Evolutionary conservation across 2,329 filamentous ascomycete species (phyloP).

Genomic region (Calonectria pauciramosa): DNA sequence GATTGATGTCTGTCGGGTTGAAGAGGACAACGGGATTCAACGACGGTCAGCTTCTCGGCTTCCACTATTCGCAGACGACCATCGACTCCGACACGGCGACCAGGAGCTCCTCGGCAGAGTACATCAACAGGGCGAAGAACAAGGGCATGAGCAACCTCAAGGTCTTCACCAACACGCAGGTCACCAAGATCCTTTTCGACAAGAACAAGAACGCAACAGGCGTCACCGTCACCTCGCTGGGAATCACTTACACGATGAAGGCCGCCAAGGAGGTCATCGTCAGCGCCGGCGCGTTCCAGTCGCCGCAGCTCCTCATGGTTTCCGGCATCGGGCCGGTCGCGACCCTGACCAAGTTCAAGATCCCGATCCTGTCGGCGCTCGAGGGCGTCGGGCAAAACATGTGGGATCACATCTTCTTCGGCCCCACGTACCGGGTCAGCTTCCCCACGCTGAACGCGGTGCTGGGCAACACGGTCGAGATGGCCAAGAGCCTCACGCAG

Average conservation of each 20-base stretch:
- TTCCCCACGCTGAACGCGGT: neutral
- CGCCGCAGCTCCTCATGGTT: slow-evolving; percentile 39
- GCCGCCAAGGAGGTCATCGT: slow-evolving; percentile 38
- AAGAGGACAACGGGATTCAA: neutral
- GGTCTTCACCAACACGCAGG: slow-evolving; percentile 3
- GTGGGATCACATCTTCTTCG: slow-evolving; percentile 39
- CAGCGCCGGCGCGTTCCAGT: slow-evolving; percentile 35
- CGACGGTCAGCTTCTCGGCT: neutral
- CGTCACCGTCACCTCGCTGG: slow-evolving; percentile 5
- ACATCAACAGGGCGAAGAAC: neutral
- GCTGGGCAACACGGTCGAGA: neutral
- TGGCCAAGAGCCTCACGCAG: neutral
- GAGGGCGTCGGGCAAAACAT: slow-evolving; percentile 39
- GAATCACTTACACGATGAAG: slow-evolving; percentile 33
- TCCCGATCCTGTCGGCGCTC: slow-evolving; percentile 29
- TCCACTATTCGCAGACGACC: neutral
- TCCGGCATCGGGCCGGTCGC: slow-evolving; percentile 37
- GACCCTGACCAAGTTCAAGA: slow-evolving; percentile 24
- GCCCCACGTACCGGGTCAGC: slow-evolving; percentile 17
- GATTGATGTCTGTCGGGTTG: neutral
- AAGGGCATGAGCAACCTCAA: neutral
- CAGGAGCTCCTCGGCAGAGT: neutral
- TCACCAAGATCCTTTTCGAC: slow-evolving; percentile 14
- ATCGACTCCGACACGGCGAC: neutral
- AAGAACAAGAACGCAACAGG: slow-evolving; percentile 5